phyloP scores from a whole-genome alignment of 768 basidiomycete genomes.

The Lactarius vividus region DNA sequence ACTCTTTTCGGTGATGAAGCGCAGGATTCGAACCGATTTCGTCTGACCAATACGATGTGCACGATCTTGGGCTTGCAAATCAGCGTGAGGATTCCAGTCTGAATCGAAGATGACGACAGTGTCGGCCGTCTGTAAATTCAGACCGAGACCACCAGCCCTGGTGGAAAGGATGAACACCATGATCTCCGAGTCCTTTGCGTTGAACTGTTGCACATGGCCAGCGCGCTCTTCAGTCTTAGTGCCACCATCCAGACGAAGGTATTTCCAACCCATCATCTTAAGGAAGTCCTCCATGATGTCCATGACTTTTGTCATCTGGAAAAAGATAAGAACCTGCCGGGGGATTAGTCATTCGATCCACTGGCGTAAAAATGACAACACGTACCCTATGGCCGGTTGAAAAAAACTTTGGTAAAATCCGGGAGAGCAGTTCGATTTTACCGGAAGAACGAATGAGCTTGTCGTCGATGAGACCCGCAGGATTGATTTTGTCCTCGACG shows the following conservation, averaged over 20 bases:
- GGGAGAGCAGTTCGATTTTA: slow-evolving; percentile 88
- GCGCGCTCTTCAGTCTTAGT: slow-evolving; percentile 97
- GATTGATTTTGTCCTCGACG: slow-evolving; percentile 92
- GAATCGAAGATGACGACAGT: slow-evolving; percentile 88
- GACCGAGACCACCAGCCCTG: slow-evolving; percentile 88
- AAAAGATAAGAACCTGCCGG: slow-evolving; percentile 90
- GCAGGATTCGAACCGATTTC: slow-evolving; percentile 92
- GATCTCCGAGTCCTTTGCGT: slow-evolving; percentile 83
- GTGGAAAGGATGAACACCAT: slow-evolving; percentile 94
- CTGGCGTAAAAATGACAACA: slow-evolving; percentile 10
- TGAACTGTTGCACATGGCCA: slow-evolving; percentile 80
- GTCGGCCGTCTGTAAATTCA: slow-evolving; percentile 89
- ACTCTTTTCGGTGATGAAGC: slow-evolving; percentile 97
- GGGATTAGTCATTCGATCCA: neutral
- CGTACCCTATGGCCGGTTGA: slow-evolving; percentile 83
- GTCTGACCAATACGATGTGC: slow-evolving; percentile 99
- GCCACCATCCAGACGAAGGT: slow-evolving; percentile 92
- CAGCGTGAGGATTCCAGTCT: slow-evolving; percentile 97
- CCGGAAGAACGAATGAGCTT: slow-evolving; percentile 84
- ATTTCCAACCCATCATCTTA: slow-evolving; percentile 81
- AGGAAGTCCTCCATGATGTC: slow-evolving; percentile 97
- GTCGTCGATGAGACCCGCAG: slow-evolving; percentile 76
- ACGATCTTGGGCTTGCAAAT: slow-evolving; percentile 99
- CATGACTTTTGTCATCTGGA: slow-evolving; percentile 99
- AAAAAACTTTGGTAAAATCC: slow-evolving; percentile 95